A percentile compares a stretch with the other conserved stretches of the same genome.
These are phyloP conservation scores for Salvia rosmarinus DNA, from an alignment of 257 asterid species.

Conservation along the genomic window DNA sequence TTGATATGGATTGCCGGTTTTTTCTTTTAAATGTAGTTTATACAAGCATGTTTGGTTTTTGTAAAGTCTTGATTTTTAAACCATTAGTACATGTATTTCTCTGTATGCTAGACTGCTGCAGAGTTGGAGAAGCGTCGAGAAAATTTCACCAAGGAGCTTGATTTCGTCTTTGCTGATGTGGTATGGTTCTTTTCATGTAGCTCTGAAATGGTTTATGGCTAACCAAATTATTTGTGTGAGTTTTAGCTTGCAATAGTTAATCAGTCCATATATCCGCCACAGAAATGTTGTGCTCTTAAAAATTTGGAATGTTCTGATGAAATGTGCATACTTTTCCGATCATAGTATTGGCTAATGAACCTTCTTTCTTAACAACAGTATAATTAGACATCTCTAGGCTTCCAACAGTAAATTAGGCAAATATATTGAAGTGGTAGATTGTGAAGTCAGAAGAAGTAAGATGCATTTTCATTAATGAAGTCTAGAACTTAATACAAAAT, in stretches of 20 bases:
- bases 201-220: not conserved
- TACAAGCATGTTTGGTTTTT: not conserved
- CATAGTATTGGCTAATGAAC: not conserved
- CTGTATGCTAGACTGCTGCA: slow-evolving; percentile 74
- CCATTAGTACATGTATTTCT: not conserved
- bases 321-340: not conserved
- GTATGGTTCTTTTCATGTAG: slow-evolving; percentile 44
- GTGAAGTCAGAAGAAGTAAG: too few relatives aligned
- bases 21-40: not conserved
- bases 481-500: too few relatives aligned
- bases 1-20: too few relatives aligned
- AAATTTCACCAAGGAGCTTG: slow-evolving; percentile 87
- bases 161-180: slow-evolving; percentile 93
- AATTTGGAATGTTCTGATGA: not conserved
- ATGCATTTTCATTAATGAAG: too few relatives aligned
- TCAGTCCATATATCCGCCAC: not conserved
- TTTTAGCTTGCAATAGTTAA: not conserved
- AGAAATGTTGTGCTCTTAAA: not conserved
- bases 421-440: too few relatives aligned
- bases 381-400: too few relatives aligned
- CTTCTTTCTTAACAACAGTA: too few relatives aligned
- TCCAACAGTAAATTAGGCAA: too few relatives aligned
- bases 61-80: not conserved
- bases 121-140: slow-evolving; percentile 84
- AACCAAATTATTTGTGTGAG: not conserved